These are phyloP conservation scores for Naganishia onofrii DNA, from an alignment of 768 basidiomycete genomes.

Conservation along the genomic window DNA sequence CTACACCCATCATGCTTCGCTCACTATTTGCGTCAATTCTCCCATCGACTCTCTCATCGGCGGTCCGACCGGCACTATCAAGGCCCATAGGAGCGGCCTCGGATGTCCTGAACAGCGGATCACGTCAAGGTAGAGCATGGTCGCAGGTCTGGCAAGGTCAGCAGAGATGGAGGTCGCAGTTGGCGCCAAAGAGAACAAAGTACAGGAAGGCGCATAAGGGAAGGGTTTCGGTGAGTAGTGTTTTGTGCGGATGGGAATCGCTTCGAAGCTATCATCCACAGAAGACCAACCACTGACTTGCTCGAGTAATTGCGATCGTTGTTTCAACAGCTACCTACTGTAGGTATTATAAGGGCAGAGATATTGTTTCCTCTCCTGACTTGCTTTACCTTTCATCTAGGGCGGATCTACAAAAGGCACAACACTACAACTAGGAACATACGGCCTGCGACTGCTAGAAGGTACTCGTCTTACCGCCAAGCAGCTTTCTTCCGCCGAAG, in stretches of 20 bases:
- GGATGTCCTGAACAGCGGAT: background rate
- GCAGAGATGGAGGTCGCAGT: slow-evolving; percentile 35
- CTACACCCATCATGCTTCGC: slow-evolving; percentile 21
- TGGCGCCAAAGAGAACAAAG: slow-evolving; percentile 80
- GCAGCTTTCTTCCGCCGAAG: slow-evolving; percentile 80
- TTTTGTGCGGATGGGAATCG: background rate
- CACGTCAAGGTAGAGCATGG: background rate
- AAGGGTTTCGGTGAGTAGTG: slow-evolving; percentile 52
- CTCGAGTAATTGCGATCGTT: slow-evolving; percentile 61
- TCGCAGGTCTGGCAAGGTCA: slow-evolving; percentile 20
- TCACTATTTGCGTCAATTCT: slow-evolving; percentile 21
- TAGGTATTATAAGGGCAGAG: background rate
- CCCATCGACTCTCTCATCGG: background rate
- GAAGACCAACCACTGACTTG: background rate
- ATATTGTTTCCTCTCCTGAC: background rate
- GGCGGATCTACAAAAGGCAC: slow-evolving; percentile 94
- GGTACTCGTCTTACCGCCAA: slow-evolving; percentile 81
- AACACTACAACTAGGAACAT: slow-evolving; percentile 85
- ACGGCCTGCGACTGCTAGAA: slow-evolving; percentile 83
- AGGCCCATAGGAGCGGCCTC: background rate
- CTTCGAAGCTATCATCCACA: background rate
- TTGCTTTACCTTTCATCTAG: background rate
- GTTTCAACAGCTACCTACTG: slow-evolving; percentile 52
- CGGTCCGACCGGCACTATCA: background rate
- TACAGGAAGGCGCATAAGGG: slow-evolving; percentile 89